phyloP scores from a whole-genome alignment of 78 protist species.

The Protostelium mycophagum region DNA sequence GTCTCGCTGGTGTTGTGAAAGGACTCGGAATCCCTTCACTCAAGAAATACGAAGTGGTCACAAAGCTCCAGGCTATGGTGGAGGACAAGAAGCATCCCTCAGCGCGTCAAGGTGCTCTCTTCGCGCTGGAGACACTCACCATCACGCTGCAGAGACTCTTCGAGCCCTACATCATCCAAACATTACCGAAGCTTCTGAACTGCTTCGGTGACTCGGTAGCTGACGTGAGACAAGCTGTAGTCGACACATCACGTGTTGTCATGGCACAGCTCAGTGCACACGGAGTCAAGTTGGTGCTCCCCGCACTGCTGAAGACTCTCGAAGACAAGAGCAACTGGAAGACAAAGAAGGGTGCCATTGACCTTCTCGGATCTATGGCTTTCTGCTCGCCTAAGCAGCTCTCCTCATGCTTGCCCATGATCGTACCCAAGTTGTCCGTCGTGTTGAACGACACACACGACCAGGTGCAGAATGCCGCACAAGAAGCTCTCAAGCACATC shows the following conservation, averaged over 20 bases:
- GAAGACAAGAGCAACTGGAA: slow-evolving; percentile 82
- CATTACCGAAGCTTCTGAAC: slow-evolving; percentile 75
- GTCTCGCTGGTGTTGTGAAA: slow-evolving; percentile 85
- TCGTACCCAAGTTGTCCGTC: slow-evolving; percentile 82
- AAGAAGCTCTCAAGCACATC: slow-evolving; percentile 80
- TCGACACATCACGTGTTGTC: slow-evolving; percentile 67
- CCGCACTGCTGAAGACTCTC: slow-evolving; percentile 70
- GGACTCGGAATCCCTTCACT: slow-evolving; percentile 82
- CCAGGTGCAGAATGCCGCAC: slow-evolving; percentile 82
- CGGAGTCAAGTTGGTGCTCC: slow-evolving; percentile 89
- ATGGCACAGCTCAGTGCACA: slow-evolving; percentile 75
- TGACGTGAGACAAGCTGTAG: slow-evolving; percentile 71
- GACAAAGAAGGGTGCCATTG: slow-evolving; percentile 74
- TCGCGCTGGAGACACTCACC: slow-evolving; percentile 67
- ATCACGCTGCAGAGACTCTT: slow-evolving; percentile 75
- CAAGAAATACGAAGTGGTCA: slow-evolving; percentile 52
- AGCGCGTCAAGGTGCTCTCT: slow-evolving; percentile 81
- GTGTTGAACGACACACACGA: slow-evolving; percentile 80
- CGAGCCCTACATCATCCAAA: slow-evolving; percentile 87
- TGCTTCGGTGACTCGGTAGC: slow-evolving; percentile 71
- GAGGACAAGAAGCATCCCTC: slow-evolving; percentile 50
- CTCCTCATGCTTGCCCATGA: slow-evolving; percentile 77
- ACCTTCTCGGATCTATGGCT: slow-evolving; percentile 91
- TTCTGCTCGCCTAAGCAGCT: slow-evolving; percentile 89
- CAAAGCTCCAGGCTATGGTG: slow-evolving; percentile 26